Conservation (phyloP, 257 asterid species). For the Eucommia ulmoides region DNA sequence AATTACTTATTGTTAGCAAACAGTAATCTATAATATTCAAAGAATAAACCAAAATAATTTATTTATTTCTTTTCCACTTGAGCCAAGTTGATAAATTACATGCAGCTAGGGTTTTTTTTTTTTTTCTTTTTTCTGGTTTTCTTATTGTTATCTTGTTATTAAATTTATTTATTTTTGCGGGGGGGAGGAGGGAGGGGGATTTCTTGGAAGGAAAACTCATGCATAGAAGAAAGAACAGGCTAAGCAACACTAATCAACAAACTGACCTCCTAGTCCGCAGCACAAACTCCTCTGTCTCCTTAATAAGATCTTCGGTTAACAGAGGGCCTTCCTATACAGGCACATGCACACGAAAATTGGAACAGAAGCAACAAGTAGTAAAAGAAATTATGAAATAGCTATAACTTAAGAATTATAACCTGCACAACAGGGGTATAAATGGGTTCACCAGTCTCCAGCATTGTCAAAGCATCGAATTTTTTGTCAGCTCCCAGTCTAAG, state of each 20-base stretch:
- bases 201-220: no score
- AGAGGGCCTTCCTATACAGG: constrained; percentile 80
- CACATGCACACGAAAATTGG: constrained; percentile 9
- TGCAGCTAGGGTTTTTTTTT: no score
- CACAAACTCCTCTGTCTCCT: constrained; percentile 97
- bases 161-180: no score
- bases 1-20: no score
- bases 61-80: no score
- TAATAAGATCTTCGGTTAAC: constrained; percentile 88
- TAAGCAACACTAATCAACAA: neutral
- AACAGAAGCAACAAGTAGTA: constrained; percentile 12
- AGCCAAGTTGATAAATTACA: no score
- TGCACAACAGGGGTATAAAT: constrained; percentile 81
- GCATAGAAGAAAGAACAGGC: no score
- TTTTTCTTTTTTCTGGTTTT: no score
- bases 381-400: constrained; percentile 7
- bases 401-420: constrained; percentile 40
- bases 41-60: no score
- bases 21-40: no score
- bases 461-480: constrained; percentile 47
- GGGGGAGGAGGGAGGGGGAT: no score
- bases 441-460: constrained; percentile 95
- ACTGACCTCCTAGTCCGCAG: constrained; percentile 93
- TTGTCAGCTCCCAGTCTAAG: constrained; percentile 85
- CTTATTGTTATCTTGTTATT: no score